Evolutionary conservation across 2,329 filamentous ascomycete genomes (phyloP).

Genomic region (Diplodia seriata): DNA sequence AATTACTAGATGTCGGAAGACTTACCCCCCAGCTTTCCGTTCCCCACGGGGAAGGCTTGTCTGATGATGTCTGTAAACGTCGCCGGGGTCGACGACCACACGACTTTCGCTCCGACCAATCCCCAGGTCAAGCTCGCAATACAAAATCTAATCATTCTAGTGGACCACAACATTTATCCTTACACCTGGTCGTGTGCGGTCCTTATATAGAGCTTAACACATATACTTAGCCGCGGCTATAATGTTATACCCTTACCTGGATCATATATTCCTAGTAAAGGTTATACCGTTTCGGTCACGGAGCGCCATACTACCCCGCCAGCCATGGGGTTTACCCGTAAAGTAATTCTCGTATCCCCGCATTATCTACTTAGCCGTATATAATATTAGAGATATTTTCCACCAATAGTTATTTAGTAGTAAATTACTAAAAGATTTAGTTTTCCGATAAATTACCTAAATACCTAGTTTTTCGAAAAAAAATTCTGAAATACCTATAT

Average conservation of each 20-base stretch:
- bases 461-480: no score
- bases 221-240: no score
- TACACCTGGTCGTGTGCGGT: neutral
- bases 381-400: no score
- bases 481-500: no score
- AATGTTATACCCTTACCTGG: neutral
- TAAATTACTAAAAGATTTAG: no score
- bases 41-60: constrained; percentile 55
- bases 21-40: constrained; percentile 56
- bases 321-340: no score
- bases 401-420: no score
- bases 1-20: neutral
- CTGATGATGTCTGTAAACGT: constrained; percentile 38
- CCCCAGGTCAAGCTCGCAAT: neutral
- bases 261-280: neutral
- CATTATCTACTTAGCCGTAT: no score
- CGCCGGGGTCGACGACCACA: constrained; percentile 38
- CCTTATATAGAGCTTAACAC: neutral
- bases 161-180: neutral
- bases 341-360: no score
- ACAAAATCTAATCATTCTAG: neutral
- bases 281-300: neutral
- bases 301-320: neutral
- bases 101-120: constrained; percentile 34
- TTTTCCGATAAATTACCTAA: no score